These are phyloP conservation scores for Rubia tinctorum DNA, from an alignment of 305 asterid species.

Conservation along the genomic window DNA sequence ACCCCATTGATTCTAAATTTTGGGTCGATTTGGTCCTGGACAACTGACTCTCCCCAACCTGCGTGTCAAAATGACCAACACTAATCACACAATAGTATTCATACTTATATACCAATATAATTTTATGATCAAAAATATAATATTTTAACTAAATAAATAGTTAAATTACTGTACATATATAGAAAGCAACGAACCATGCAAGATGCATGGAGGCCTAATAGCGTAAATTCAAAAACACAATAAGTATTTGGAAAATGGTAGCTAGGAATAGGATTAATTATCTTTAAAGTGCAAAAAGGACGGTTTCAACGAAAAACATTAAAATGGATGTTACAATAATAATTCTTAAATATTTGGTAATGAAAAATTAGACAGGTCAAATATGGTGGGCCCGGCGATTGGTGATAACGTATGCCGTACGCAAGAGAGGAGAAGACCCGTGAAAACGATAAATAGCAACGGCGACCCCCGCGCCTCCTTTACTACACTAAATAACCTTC, in stretches of 20 bases:
- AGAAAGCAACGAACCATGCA: neutral
- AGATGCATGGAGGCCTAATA: neutral
- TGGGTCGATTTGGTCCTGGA: no score
- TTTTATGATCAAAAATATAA: no score
- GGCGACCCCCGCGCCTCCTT: slow-evolving; percentile 51
- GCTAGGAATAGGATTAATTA: neutral
- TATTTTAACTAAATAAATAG: no score
- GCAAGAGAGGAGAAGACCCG: slow-evolving; percentile 36
- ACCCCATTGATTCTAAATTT: no score
- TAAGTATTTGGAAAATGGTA: neutral
- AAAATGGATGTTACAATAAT: neutral
- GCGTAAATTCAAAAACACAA: no score
- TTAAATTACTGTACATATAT: neutral
- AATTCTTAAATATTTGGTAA: neutral
- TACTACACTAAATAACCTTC: slow-evolving; percentile 4
- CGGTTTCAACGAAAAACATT: neutral
- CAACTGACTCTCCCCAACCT: no score
- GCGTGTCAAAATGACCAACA: no score
- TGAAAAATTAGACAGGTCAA: neutral
- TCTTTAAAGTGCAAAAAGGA: neutral
- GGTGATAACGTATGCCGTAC: slow-evolving; percentile 14
- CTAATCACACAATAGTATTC: no score
- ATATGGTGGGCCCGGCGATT: neutral
- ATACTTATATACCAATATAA: no score
- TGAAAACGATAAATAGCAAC: slow-evolving; percentile 75